These are phyloP conservation scores for Eragrostis nindensis DNA, from an alignment of 176 grass and related monocot genomes.

Conservation along the genomic window DNA sequence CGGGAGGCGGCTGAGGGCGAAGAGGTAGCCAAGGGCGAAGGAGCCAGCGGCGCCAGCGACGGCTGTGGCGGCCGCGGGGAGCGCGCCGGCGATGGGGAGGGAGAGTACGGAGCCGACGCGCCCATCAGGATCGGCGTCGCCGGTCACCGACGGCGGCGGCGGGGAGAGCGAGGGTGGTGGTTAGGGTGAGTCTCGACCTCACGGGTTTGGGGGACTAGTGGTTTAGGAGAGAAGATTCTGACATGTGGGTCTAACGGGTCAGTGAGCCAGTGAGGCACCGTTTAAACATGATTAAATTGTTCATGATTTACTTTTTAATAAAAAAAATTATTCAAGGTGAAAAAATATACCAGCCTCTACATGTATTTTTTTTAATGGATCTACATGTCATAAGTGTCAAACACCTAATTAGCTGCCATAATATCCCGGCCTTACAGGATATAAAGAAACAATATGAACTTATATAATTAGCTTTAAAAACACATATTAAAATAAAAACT, in stretches of 20 bases:
- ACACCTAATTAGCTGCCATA: too few species aligned
- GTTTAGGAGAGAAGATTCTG: not conserved
- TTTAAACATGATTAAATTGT: too few species aligned
- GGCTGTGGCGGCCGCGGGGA: constrained; percentile 45
- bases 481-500: too few species aligned
- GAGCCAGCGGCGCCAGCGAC: constrained; percentile 74
- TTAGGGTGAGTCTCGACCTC: not conserved
- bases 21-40: constrained; percentile 83
- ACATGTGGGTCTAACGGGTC: not conserved
- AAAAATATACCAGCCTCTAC: too few species aligned
- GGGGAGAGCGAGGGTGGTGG: not conserved
- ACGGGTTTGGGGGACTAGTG: constrained; percentile 9
- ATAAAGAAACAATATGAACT: too few species aligned
- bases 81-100: constrained; percentile 33
- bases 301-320: too few species aligned
- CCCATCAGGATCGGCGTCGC: constrained; percentile 54
- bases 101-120: constrained; percentile 40
- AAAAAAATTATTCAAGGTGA: too few species aligned
- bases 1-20: constrained; percentile 52
- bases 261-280: not conserved
- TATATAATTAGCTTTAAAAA: too few species aligned
- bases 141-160: constrained; percentile 45
- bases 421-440: too few species aligned
- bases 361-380: too few species aligned
- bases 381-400: too few species aligned